Evolutionary conservation across 2,329 filamentous ascomycete genomes (phyloP).

Genomic region (Conoideocrella luteorostrata): DNA sequence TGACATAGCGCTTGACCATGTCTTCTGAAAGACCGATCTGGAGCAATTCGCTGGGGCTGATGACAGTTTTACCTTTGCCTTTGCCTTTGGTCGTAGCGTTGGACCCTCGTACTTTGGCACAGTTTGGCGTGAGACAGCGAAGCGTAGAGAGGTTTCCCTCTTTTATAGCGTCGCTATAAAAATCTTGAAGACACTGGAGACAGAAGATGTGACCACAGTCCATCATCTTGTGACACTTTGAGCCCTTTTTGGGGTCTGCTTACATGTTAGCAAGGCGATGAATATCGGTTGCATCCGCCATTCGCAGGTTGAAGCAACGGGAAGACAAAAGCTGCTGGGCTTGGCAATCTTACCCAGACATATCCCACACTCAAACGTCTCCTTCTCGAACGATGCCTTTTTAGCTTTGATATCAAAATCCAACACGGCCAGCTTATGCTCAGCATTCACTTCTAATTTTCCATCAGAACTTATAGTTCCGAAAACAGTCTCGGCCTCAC

Average conservation of each 20-base stretch:
- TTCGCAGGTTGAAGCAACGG: not conserved
- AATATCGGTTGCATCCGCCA: too few species aligned
- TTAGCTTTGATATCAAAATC: constrained; percentile 73
- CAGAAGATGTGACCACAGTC: constrained; percentile 92
- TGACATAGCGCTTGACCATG: constrained; percentile 77
- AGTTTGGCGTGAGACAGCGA: constrained; percentile 73
- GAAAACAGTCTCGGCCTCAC: constrained; percentile 54
- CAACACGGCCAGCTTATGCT: constrained; percentile 64
- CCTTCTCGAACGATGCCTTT: constrained; percentile 68
- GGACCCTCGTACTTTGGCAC: constrained; percentile 55
- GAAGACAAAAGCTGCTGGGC: not conserved
- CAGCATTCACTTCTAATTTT: constrained; percentile 44
- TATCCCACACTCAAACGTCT: constrained; percentile 81
- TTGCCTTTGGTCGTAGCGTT: constrained; percentile 31
- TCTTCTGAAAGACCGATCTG: constrained; percentile 67
- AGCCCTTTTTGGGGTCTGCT: constrained; percentile 80
- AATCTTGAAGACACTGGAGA: constrained; percentile 76
- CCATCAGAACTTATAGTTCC: constrained; percentile 44
- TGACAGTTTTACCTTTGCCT: constrained; percentile 56
- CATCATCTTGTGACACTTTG: constrained; percentile 71
- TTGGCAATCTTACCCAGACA: constrained; percentile 53
- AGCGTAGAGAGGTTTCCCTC: constrained; percentile 77
- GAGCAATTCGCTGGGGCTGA: constrained; percentile 78
- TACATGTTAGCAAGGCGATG: not conserved
- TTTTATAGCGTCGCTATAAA: constrained; percentile 80